phyloP scores from a whole-genome alignment of 371 early-diverging fungal genomes.

The Mucor irregularis region DNA sequence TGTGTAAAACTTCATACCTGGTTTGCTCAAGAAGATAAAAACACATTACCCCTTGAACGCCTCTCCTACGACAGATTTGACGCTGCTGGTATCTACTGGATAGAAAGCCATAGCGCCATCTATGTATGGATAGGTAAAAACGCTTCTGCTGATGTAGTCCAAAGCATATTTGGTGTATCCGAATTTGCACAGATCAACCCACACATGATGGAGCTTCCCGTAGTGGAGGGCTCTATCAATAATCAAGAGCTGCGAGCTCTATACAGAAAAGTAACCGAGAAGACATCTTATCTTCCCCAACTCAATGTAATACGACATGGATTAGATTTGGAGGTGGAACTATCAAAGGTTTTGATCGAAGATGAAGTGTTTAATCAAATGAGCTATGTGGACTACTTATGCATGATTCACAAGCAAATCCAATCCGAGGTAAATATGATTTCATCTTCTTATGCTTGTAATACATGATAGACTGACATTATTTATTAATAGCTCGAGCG shows the following conservation, averaged over 20 bases:
- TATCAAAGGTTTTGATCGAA: constrained; percentile 68
- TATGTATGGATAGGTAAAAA: constrained; percentile 42
- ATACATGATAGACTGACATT: not conserved
- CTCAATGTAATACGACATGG: constrained; percentile 62
- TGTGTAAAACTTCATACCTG: constrained; percentile 51
- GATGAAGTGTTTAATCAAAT: constrained; percentile 82
- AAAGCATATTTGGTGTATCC: constrained; percentile 22
- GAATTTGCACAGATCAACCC: constrained; percentile 24
- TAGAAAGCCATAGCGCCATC: constrained; percentile 23
- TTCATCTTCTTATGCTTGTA: too few relatives aligned
- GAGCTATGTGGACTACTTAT: constrained; percentile 93
- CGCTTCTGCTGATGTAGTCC: constrained; percentile 13
- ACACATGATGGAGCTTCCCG: constrained; percentile 10
- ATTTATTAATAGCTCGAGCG: constrained; percentile 29
- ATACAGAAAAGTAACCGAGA: not conserved
- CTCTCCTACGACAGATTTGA: constrained; percentile 78
- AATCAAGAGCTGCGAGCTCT: constrained; percentile 1
- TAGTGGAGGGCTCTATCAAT: not conserved
- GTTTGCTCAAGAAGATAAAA: constrained; percentile 5
- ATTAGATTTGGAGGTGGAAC: constrained; percentile 67
- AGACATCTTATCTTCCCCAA: constrained; percentile 31
- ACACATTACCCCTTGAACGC: constrained; percentile 56
- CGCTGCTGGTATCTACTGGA: constrained; percentile 71
- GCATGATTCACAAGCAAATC: constrained; percentile 84
- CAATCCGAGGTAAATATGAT: constrained; percentile 65